Conservation (phyloP, 768 basidiomycete genomes). For the Serendipita indica region DNA sequence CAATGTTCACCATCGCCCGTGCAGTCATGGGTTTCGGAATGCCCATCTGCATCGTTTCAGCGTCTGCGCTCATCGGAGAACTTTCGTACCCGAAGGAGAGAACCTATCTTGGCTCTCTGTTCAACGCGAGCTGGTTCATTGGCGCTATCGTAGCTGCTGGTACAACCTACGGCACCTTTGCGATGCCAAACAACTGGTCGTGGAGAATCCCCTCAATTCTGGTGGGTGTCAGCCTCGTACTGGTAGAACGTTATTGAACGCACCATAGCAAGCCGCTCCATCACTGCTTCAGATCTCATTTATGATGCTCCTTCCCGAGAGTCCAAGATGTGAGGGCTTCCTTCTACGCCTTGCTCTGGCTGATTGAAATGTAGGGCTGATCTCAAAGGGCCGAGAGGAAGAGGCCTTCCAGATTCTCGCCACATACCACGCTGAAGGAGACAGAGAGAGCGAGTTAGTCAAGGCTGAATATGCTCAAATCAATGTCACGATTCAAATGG, state of each 20-base stretch:
- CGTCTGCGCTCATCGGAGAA: slow-evolving; percentile 12
- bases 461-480: slow-evolving; percentile 45
- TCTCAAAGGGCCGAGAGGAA: slow-evolving; percentile 37
- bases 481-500: slow-evolving; percentile 38
- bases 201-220: slow-evolving; percentile 59
- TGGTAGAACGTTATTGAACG: not conserved
- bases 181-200: slow-evolving; percentile 32
- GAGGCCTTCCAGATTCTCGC: slow-evolving; percentile 35
- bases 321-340: too few relatives aligned
- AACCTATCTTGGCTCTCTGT: slow-evolving; percentile 10
- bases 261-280: slow-evolving; percentile 33
- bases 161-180: not conserved
- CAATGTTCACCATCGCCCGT: slow-evolving; percentile 16
- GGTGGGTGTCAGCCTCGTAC: not conserved
- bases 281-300: slow-evolving; percentile 33
- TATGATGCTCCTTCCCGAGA: slow-evolving; percentile 38
- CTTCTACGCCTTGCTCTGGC: too few relatives aligned
- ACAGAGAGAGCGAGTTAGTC: slow-evolving; percentile 33
- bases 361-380: too few relatives aligned
- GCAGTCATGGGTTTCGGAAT: slow-evolving; percentile 13
- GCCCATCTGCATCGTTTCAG: slow-evolving; percentile 11
- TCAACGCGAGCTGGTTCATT: slow-evolving; percentile 13
- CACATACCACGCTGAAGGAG: slow-evolving; percentile 47
- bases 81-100: slow-evolving; percentile 13
- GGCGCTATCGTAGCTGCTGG: slow-evolving; percentile 19